Evolutionary conservation across 2,329 filamentous ascomycete species (phyloP).

Genomic region (Exserohilum turcica): DNA sequence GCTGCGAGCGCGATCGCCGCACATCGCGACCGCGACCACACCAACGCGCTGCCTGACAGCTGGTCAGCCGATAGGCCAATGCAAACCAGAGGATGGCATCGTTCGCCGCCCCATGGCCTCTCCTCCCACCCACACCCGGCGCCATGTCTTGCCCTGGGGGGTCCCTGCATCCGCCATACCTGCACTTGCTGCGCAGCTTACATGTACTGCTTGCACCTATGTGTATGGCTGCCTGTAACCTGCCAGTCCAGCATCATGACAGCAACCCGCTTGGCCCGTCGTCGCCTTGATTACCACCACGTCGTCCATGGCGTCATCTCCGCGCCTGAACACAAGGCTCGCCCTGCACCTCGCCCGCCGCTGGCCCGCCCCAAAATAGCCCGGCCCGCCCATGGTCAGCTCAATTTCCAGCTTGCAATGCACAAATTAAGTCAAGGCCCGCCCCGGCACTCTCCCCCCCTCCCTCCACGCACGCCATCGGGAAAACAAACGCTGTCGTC

Average conservation of each 20-base stretch:
- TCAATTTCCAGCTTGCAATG: background rate
- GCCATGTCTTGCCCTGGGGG: conserved; percentile 16
- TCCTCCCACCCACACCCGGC: conserved; percentile 17
- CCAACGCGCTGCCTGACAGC: conserved; percentile 19
- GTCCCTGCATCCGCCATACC: conserved; percentile 44
- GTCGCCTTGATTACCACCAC: conserved; percentile 16
- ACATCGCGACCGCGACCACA: conserved; percentile 19
- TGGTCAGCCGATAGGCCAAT: conserved; percentile 45
- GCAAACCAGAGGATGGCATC: conserved; percentile 33
- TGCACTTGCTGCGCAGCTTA: too few relatives aligned
- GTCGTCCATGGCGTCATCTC: conserved; percentile 26
- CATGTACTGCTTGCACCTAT: too few relatives aligned
- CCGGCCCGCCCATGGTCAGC: conserved; percentile 2
- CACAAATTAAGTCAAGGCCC: conserved; percentile 2
- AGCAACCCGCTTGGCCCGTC: conserved; percentile 3
- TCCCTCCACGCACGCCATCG: too few relatives aligned
- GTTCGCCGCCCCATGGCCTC: conserved; percentile 35
- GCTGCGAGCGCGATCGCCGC: conserved; percentile 38
- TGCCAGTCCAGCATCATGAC: too few relatives aligned
- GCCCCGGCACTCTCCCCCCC: background rate
- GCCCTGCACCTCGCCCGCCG: conserved; percentile 21
- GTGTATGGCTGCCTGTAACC: too few relatives aligned
- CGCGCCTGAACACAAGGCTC: conserved; percentile 9
- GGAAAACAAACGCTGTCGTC: too few relatives aligned
- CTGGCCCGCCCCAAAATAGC: conserved; percentile 23